Percentiles rank a stretch among this genome's conserved stretches.
phyloP scores from a whole-genome alignment of 176 grass and related monocot species.

The Miscanthus lutarioriparius region DNA sequence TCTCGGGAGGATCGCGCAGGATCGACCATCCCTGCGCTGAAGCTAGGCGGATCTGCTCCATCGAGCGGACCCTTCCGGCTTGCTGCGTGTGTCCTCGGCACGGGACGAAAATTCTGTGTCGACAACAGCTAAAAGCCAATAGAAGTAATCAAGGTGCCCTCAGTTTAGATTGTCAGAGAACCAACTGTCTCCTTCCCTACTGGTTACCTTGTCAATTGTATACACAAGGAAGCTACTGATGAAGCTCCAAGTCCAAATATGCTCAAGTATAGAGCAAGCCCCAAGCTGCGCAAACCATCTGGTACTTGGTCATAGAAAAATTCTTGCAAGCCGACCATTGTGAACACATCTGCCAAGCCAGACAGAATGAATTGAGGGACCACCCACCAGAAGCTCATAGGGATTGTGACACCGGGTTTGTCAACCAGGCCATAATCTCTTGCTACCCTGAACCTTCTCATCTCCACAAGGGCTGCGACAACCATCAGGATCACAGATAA shows the following conservation, averaged over 20 bases:
- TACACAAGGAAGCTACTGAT: slow-evolving; percentile 49
- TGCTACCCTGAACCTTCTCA: slow-evolving; percentile 47
- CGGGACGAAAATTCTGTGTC: no score
- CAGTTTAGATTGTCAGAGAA: slow-evolving; percentile 56
- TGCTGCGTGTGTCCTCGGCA: no score
- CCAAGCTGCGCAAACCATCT: slow-evolving; percentile 50
- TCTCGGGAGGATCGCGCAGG: no score
- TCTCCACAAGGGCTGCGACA: slow-evolving; percentile 53
- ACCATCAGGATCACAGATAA: slow-evolving; percentile 50
- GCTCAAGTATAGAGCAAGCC: slow-evolving; percentile 60
- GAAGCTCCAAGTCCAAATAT: slow-evolving; percentile 47
- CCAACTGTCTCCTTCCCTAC: slow-evolving; percentile 39
- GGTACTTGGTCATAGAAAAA: slow-evolving; percentile 74
- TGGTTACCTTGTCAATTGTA: slow-evolving; percentile 47
- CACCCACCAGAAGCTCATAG: slow-evolving; percentile 66
- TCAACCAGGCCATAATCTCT: slow-evolving; percentile 49
- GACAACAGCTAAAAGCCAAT: slow-evolving; percentile 62
- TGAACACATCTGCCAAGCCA: slow-evolving; percentile 49
- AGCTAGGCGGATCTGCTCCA: no score
- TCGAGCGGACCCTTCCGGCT: no score
- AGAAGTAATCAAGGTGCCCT: slow-evolving; percentile 64
- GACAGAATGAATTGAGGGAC: slow-evolving; percentile 50
- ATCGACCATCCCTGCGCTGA: no score
- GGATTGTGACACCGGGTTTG: slow-evolving; percentile 38
- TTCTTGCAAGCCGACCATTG: slow-evolving; percentile 58